Evolutionary conservation across 176 grass and related monocot genomes (phyloP).

Genomic region (Eleusine coracana): DNA sequence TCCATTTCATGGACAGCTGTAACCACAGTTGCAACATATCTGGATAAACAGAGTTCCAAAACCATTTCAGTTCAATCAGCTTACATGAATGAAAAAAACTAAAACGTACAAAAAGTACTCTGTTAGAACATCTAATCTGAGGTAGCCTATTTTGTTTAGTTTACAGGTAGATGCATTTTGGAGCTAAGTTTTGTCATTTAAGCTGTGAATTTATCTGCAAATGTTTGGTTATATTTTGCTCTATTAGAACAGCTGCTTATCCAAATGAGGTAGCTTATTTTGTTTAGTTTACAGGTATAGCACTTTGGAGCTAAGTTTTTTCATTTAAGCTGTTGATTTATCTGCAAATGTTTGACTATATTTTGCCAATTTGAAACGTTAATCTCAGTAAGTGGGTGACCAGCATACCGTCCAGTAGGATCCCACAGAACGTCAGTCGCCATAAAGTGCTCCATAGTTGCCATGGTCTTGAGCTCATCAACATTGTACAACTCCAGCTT

Average conservation of each 20-base stretch:
- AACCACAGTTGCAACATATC: constrained; percentile 75
- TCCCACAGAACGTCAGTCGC: constrained; percentile 92
- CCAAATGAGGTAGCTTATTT: background rate
- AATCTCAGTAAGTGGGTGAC: background rate
- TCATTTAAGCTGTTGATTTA: background rate
- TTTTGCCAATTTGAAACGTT: too few relatives aligned
- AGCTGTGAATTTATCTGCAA: background rate
- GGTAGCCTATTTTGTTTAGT: background rate
- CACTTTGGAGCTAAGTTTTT: background rate
- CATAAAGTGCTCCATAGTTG: constrained; percentile 94
- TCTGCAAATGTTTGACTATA: too few relatives aligned
- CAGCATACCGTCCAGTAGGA: constrained; percentile 78
- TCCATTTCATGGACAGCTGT: constrained; percentile 97
- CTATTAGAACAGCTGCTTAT: background rate
- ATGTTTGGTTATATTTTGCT: background rate
- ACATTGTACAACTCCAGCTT: constrained; percentile 94
- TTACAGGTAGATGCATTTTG: background rate
- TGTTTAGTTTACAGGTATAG: background rate
- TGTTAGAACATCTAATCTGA: background rate
- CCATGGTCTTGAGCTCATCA: constrained; percentile 90
- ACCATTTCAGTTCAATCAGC: constrained; percentile 1
- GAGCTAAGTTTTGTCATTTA: background rate
- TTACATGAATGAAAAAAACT: background rate
- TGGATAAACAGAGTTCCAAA: constrained; percentile 32
- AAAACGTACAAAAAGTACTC: background rate